Conservation (phyloP, 257 asterid species). For the Capsicum chinense region DNA sequence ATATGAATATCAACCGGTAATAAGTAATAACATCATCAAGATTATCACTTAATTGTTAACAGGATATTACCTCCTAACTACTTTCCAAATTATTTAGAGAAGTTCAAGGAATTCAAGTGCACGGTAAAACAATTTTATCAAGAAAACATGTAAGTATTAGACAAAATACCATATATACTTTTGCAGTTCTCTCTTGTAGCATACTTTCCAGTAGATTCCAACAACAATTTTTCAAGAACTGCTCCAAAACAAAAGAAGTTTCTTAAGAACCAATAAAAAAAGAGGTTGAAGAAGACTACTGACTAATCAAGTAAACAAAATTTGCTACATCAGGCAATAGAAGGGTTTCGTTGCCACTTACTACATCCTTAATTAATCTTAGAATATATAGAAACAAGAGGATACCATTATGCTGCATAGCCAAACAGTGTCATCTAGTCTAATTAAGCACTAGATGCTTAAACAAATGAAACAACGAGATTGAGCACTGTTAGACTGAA, state of each 20-base stretch:
- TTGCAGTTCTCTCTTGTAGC: conserved; percentile 53
- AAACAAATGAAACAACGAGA: not conserved
- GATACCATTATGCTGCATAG: conserved; percentile 15
- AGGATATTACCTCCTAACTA: not conserved
- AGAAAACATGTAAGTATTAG: not conserved
- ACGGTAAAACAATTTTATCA: not conserved
- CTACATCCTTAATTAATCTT: not conserved
- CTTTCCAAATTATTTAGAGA: not conserved
- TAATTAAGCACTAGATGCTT: not conserved
- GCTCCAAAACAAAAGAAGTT: conserved; percentile 24
- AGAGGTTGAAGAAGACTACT: not conserved
- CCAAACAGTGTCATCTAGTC: not conserved
- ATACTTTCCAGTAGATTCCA: conserved; percentile 45
- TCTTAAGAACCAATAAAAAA: conserved; percentile 9
- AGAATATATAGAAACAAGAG: not conserved
- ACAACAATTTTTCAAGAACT: conserved; percentile 78
- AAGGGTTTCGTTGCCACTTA: not conserved
- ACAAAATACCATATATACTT: conserved; percentile 55
- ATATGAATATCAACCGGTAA: not conserved
- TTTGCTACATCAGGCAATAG: not conserved
- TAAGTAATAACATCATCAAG: not conserved
- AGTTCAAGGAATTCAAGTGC: not conserved
- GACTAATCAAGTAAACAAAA: conserved; percentile 9
- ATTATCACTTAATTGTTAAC: not conserved
- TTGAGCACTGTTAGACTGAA: not conserved